Percentiles rank a stretch among this genome's conserved stretches.
phyloP scores from a whole-genome alignment of 441 rosid genomes.

The Gossypium schwendimanii region DNA sequence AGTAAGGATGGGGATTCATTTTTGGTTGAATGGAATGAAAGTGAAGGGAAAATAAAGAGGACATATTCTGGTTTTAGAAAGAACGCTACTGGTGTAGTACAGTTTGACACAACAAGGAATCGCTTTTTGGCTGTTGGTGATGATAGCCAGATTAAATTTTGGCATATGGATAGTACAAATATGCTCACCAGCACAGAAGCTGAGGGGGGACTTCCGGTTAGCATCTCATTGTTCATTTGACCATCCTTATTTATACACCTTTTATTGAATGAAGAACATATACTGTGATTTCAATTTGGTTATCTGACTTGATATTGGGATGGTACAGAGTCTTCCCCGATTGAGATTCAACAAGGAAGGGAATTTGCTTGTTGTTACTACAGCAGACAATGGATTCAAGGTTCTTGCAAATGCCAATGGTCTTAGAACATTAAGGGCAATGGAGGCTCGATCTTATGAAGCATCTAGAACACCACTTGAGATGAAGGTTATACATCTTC shows the following conservation, averaged over 20 bases:
- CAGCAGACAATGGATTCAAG: constrained; percentile 40
- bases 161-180: constrained; percentile 29
- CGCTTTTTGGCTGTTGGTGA: constrained; percentile 30
- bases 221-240: constrained; percentile 14
- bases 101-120: constrained; percentile 31
- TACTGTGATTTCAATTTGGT: constrained; percentile 4
- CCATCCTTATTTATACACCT: neutral
- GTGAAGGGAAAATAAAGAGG: constrained; percentile 34
- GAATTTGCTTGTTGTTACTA: constrained; percentile 35
- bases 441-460: constrained; percentile 31
- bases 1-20: constrained; percentile 35
- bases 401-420: constrained; percentile 37
- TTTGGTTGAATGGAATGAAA: constrained; percentile 40
- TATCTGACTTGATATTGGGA: constrained; percentile 15
- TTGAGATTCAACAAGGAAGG: constrained; percentile 48
- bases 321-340: constrained; percentile 35
- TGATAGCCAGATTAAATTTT: constrained; percentile 26
- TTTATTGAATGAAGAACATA: constrained; percentile 3
- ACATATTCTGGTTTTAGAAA: constrained; percentile 28
- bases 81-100: constrained; percentile 26
- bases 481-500: constrained; percentile 37
- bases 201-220: constrained; percentile 33
- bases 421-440: constrained; percentile 23
- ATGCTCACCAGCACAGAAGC: constrained; percentile 27
- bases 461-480: constrained; percentile 32